Conservation (phyloP, 1,284 basidiomycete species). For the Puccinia hordei region DNA sequence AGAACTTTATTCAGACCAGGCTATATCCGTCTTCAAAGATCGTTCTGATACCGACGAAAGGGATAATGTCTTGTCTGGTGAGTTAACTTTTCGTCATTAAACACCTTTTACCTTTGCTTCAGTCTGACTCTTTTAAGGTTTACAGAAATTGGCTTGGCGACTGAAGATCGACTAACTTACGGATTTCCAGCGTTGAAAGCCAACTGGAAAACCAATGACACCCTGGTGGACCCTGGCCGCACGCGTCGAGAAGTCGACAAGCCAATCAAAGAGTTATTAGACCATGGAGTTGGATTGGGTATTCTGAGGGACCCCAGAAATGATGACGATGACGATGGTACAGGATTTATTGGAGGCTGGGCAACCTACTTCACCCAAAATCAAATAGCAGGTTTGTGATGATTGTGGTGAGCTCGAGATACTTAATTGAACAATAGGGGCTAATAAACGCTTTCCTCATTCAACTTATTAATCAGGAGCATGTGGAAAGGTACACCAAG, state of each 20-base stretch:
- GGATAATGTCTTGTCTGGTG: too few relatives aligned
- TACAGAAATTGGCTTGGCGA: too few relatives aligned
- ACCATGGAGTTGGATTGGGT: background rate
- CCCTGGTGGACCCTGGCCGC: background rate
- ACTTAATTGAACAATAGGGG: background rate
- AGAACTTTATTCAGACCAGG: too few relatives aligned
- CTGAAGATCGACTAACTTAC: background rate
- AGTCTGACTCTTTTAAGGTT: too few relatives aligned
- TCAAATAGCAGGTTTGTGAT: constrained; percentile 22
- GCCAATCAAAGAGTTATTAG: constrained; percentile 12
- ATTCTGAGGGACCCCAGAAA: background rate
- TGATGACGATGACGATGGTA: background rate
- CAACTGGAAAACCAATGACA: background rate
- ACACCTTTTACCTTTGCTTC: too few relatives aligned
- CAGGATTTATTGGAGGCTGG: constrained; percentile 31
- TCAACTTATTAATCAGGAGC: constrained; percentile 15
- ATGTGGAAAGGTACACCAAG: constrained; percentile 43
- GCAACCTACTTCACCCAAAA: constrained; percentile 48
- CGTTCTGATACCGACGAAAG: too few relatives aligned
- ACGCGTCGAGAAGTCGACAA: background rate
- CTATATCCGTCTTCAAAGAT: too few relatives aligned
- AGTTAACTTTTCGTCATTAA: too few relatives aligned
- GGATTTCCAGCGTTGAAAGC: background rate
- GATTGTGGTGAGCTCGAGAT: background rate
- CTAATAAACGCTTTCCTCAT: too few relatives aligned